Evolutionary conservation across 306 rosid genomes (phyloP).

Genomic region (Prosopis cineraria): DNA sequence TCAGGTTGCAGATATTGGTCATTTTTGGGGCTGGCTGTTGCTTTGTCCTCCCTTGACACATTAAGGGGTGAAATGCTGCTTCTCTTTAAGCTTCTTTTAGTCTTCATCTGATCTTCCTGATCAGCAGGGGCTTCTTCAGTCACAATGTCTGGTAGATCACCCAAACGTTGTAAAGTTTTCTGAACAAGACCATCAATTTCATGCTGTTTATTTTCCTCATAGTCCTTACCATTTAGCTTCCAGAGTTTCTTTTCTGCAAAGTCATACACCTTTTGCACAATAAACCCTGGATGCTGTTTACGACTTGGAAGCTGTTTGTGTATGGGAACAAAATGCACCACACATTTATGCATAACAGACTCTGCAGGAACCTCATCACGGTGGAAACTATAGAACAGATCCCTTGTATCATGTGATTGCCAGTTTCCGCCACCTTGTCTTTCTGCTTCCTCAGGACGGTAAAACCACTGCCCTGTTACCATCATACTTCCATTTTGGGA

Average conservation of each 20-base stretch:
- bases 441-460: conserved; percentile 98
- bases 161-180: conserved; percentile 69
- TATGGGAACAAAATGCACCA: conserved; percentile 85
- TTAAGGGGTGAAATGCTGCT: conserved; percentile 66
- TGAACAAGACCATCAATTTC: conserved; percentile 87
- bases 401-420: conserved; percentile 86
- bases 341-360: conserved; percentile 93
- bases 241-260: conserved; percentile 83
- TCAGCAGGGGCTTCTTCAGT: conserved; percentile 52
- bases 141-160: conserved; percentile 76
- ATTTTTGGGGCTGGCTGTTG: conserved; percentile 35
- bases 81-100: conserved; percentile 54
- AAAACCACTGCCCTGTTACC: conserved; percentile 95
- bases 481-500: conserved; percentile 58
- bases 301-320: conserved; percentile 89
- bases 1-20: conserved; percentile 63
- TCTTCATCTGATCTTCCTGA: conserved; percentile 62
- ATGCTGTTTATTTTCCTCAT: conserved; percentile 70
- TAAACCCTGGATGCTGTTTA: conserved; percentile 89
- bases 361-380: conserved; percentile 96
- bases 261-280: conserved; percentile 89
- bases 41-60: conserved; percentile 69
- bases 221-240: conserved; percentile 83
- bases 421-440: conserved; percentile 84
- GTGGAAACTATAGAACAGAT: conserved; percentile 95